Conservation (phyloP, 768 basidiomycete species). For the Pleurotus pulmonarius region DNA sequence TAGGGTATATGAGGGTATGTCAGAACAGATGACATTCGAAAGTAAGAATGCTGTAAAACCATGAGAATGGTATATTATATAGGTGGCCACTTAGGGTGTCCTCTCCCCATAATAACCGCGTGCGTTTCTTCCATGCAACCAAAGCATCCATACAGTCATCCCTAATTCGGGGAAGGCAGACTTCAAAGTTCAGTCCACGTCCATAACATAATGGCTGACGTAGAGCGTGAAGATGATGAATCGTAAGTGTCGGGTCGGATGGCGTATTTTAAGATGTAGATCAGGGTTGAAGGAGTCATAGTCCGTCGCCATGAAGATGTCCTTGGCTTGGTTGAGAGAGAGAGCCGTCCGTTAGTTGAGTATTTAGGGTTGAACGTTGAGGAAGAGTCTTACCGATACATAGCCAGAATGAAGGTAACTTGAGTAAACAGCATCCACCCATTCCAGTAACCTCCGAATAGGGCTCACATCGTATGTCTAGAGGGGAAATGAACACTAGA, state of each 20-base stretch:
- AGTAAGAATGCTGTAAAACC: conserved; percentile 10
- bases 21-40: background rate
- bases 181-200: conserved; percentile 35
- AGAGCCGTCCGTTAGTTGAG: conserved; percentile 9
- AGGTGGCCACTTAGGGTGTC: conserved; percentile 33
- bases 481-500: conserved; percentile 8
- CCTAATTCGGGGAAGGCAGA: conserved; percentile 32
- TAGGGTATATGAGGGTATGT: background rate
- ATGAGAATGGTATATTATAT: conserved; percentile 22
- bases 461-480: conserved; percentile 9
- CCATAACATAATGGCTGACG: conserved; percentile 31
- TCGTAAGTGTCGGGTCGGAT: conserved; percentile 38
- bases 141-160: conserved; percentile 30
- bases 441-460: conserved; percentile 11
- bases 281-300: conserved; percentile 79
- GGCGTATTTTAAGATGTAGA: conserved; percentile 45
- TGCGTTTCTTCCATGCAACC: conserved; percentile 30
- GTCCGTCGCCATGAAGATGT: conserved; percentile 68
- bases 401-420: conserved; percentile 38
- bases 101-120: conserved; percentile 43
- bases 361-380: background rate
- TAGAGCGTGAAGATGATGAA: conserved; percentile 29
- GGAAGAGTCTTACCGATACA: conserved; percentile 51
- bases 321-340: conserved; percentile 40
- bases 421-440: conserved; percentile 37